Percentiles rank a stretch among this genome's conserved stretches.
Conservation (phyloP, 2,329 filamentous ascomycete species). For the Davidsoniella neocaledoniae region DNA sequence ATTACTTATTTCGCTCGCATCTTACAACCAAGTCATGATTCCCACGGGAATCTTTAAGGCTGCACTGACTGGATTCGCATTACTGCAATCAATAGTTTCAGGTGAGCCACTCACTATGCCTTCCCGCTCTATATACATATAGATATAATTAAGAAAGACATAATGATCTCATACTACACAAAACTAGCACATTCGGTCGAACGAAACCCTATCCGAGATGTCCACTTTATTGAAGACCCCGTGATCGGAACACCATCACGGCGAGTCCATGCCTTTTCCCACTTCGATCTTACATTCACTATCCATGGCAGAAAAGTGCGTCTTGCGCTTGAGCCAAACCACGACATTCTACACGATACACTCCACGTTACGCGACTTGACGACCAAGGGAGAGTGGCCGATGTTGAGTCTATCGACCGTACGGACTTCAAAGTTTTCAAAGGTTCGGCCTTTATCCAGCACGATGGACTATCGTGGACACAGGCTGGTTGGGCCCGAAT, state of each 20-base stretch:
- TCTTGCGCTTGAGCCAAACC: slow-evolving; percentile 71
- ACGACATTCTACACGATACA: slow-evolving; percentile 68
- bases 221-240: slow-evolving; percentile 57
- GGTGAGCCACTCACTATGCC: slow-evolving; percentile 4
- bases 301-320: slow-evolving; percentile 59
- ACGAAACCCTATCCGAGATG: slow-evolving; percentile 59
- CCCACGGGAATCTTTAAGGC: not conserved
- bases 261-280: slow-evolving; percentile 61
- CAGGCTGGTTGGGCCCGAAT: slow-evolving; percentile 79
- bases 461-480: slow-evolving; percentile 47
- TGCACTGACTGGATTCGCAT: slow-evolving; percentile 4
- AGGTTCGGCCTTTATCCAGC: slow-evolving; percentile 57
- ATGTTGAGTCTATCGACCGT: slow-evolving; percentile 54
- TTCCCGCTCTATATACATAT: not conserved
- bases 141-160: not conserved
- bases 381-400: slow-evolving; percentile 49
- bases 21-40: slow-evolving; percentile 6
- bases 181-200: slow-evolving; percentile 49
- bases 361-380: slow-evolving; percentile 58
- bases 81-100: slow-evolving; percentile 7
- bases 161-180: not conserved
- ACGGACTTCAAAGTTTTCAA: slow-evolving; percentile 68
- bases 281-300: slow-evolving; percentile 72
- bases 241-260: slow-evolving; percentile 64
- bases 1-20: not conserved